A percentile compares a stretch with the other conserved stretches of the same genome.
Evolutionary conservation across 768 basidiomycete genomes (phyloP).

Genomic region (Panaeolus cyanescens): DNA sequence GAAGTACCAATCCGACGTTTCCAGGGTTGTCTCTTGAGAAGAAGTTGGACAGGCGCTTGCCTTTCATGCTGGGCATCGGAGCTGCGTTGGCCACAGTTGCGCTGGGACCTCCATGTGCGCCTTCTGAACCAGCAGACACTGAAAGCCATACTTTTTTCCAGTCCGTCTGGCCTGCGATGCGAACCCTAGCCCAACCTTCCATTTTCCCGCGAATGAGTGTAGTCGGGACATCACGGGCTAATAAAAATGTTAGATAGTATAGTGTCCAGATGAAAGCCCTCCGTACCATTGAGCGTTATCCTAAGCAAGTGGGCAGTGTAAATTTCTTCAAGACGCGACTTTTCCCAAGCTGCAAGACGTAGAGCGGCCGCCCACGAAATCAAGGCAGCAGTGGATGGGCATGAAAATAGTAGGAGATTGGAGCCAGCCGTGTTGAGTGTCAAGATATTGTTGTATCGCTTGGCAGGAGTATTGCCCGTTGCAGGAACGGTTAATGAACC

Average conservation of each 20-base stretch:
- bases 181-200: slow-evolving; percentile 91
- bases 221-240: slow-evolving; percentile 55
- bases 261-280: slow-evolving; percentile 3
- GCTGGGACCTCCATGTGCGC: slow-evolving; percentile 26
- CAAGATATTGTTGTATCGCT: slow-evolving; percentile 76
- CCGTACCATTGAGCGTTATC: slow-evolving; percentile 57
- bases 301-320: slow-evolving; percentile 94
- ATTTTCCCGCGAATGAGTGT: slow-evolving; percentile 71
- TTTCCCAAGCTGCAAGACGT: slow-evolving; percentile 92
- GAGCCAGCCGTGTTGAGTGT: slow-evolving; percentile 94
- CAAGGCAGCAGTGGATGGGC: slow-evolving; percentile 67
- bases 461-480: slow-evolving; percentile 46
- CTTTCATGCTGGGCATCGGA: slow-evolving; percentile 25
- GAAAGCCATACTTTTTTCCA: slow-evolving; percentile 94
- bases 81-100: slow-evolving; percentile 21
- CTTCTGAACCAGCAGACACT: slow-evolving; percentile 51
- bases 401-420: slow-evolving; percentile 88
- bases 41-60: slow-evolving; percentile 73
- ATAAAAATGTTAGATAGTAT: slow-evolving; percentile 5
- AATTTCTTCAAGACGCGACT: slow-evolving; percentile 92
- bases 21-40: slow-evolving; percentile 41
- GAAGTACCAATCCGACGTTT: slow-evolving; percentile 23
- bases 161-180: slow-evolving; percentile 95
- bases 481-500: slow-evolving; percentile 72
- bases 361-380: slow-evolving; percentile 92